A percentile compares a stretch with the other conserved stretches of the same genome.
Evolutionary conservation across 2,329 filamentous ascomycete species (phyloP).

Genomic region (Exophiala viscosa): DNA sequence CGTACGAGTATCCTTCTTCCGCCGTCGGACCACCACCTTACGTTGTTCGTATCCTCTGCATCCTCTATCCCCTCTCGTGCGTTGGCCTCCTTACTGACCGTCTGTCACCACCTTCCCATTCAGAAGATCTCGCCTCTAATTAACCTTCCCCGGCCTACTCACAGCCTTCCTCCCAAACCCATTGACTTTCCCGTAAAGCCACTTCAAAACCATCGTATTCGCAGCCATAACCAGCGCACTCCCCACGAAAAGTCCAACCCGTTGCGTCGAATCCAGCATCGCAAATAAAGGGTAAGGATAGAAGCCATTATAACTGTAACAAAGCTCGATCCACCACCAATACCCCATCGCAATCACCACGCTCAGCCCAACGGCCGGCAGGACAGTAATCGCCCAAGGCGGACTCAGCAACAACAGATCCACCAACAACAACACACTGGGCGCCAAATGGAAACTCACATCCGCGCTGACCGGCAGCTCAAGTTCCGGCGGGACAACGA

Average conservation of each 20-base stretch:
- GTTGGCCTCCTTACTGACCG: too few species aligned
- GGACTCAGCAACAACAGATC: constrained; percentile 58
- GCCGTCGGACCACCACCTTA: too few species aligned
- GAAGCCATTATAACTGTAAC: constrained; percentile 57
- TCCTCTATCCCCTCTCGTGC: too few species aligned
- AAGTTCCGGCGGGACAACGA: constrained; percentile 26
- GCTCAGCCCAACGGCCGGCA: constrained; percentile 50
- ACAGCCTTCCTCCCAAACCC: constrained; percentile 30
- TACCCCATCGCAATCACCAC: constrained; percentile 54
- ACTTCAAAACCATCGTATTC: constrained; percentile 66
- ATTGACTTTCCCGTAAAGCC: constrained; percentile 58
- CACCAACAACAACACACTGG: constrained; percentile 50
- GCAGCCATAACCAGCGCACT: constrained; percentile 69
- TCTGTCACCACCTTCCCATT: too few species aligned
- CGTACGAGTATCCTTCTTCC: too few species aligned
- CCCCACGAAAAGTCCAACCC: constrained; percentile 64
- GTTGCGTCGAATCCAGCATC: constrained; percentile 61
- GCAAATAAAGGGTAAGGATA: constrained; percentile 81
- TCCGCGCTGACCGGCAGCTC: constrained; percentile 33
- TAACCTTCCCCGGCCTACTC: constrained; percentile 18
- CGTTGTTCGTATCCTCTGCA: too few species aligned
- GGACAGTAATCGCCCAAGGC: constrained; percentile 55
- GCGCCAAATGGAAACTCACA: constrained; percentile 50
- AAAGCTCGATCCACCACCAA: constrained; percentile 63
- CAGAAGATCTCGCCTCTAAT: not conserved